Conservation (phyloP, 2,329 filamentous ascomycete species). For the Thielaviopsis ethacetica region DNA sequence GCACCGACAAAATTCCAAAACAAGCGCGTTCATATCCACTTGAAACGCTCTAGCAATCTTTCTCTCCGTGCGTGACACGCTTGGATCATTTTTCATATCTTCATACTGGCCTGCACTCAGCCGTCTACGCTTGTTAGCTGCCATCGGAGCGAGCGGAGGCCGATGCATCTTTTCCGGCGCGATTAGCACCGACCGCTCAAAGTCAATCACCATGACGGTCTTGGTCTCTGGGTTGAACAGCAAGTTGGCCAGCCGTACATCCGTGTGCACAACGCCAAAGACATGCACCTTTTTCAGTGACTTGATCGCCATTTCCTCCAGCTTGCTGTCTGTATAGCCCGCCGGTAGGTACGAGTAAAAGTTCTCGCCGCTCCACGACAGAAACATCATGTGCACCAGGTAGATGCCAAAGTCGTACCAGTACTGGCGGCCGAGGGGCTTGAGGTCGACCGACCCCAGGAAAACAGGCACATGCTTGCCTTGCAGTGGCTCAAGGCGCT, state of each 20-base stretch:
- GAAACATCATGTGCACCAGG: constrained; percentile 20
- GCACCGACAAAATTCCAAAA: no score
- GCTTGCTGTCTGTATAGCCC: background rate
- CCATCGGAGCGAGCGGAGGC: no score
- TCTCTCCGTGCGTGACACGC: no score
- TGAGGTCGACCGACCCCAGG: constrained; percentile 23
- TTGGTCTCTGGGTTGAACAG: constrained; percentile 15
- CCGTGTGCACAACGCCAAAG: constrained; percentile 16
- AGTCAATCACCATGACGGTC: constrained; percentile 19
- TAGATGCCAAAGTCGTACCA: constrained; percentile 20
- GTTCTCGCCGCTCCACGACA: constrained; percentile 20
- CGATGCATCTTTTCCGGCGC: no score
- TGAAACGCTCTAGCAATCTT: no score
- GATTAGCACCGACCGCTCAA: constrained; percentile 15
- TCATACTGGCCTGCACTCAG: no score
- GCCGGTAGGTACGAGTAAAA: background rate
- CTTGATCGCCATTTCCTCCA: constrained; percentile 15
- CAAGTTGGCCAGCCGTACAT: constrained; percentile 16
- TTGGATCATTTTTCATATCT: no score
- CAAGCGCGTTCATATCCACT: no score
- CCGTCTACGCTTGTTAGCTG: no score
- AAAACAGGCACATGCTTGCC: constrained; percentile 23
- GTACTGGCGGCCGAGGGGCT: constrained; percentile 18
- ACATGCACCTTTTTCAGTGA: background rate
- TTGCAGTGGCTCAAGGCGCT: constrained; percentile 19